phyloP scores from a whole-genome alignment of 352 stramenopile genomes.

The Peronospora farinosa region DNA sequence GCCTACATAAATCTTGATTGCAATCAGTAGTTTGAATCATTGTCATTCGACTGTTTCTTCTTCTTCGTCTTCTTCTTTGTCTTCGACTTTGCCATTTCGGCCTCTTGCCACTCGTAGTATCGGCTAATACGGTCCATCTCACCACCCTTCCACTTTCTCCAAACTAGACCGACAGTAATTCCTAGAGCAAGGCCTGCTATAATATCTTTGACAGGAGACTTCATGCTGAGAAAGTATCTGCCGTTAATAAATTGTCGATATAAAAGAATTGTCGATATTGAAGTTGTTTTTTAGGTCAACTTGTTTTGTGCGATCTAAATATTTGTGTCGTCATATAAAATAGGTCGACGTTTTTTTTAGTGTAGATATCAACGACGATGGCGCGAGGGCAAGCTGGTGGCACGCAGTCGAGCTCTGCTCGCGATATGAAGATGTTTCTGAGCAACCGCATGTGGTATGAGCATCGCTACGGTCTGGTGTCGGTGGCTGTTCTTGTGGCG shows the following conservation, averaged over 20 bases:
- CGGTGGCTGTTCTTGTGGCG: constrained; percentile 42
- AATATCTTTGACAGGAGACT: constrained; percentile 70
- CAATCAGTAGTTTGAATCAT: neutral
- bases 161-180: constrained; percentile 34
- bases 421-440: constrained; percentile 78
- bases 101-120: constrained; percentile 73
- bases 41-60: neutral
- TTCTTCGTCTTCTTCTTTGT: constrained; percentile 3
- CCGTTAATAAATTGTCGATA: too few relatives aligned
- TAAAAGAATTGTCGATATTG: too few relatives aligned
- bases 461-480: constrained; percentile 53
- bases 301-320: neutral
- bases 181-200: constrained; percentile 48
- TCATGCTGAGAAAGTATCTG: constrained; percentile 29
- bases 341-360: neutral
- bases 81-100: constrained; percentile 30
- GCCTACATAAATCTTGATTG: neutral
- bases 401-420: constrained; percentile 45
- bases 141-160: constrained; percentile 48
- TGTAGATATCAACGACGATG: constrained; percentile 4
- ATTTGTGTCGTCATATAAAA: neutral
- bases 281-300: neutral
- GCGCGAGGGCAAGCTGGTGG: constrained; percentile 28
- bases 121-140: constrained; percentile 61
- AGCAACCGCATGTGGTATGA: constrained; percentile 80